Evolutionary conservation across 2,329 filamentous ascomycete genomes (phyloP), one percentile per base, ranked within the genome.

Genomic region (Ophiostoma fasciatum): DNA sequence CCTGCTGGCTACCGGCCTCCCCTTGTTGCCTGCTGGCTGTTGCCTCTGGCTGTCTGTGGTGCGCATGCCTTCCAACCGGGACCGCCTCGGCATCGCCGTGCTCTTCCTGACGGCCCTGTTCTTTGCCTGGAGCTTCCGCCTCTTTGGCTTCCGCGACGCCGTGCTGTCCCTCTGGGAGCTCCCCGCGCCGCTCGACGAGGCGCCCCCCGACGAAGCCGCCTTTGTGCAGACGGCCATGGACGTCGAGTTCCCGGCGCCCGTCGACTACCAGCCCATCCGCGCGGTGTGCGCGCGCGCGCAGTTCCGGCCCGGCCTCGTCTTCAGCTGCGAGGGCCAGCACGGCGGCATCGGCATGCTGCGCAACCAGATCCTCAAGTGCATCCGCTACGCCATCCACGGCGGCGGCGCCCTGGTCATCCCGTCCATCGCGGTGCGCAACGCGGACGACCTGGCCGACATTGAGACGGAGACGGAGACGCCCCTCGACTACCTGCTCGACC

Each of bases 291-390:
- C 46, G 2, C 46, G 48, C 12, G 30, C n/a, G 29, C 44, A 25
- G 2, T 60, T 58, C 41, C 53, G 55, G 12, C 42, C 46, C 0
- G 54, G 52, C 18, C 39, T 61, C 10, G 39, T 60, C 2, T 61
- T 60, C 35, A 58, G 47, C 21, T 60, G 58, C 45, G 55, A 59
- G 32, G 56, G 52, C 6, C 55, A 57, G 36, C 51, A 53, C 22
- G 58, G 57, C 25, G 57, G 56, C 19, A 49, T 60, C 31, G 57
- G 53, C 27, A 58, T 60, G 51, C 45, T 60, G 26, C 50, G 58
- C 20, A 58, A 59, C 38, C 56, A 57, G 42, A 58, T 61, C 15
- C 44, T 61, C 4, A 59, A 57, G 33, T 61, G 58, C 43, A 49
- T 60, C 5, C 51, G 58, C 14, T 61, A 58, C 35, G 53, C 58